Evolutionary conservation across 208 protist species (phyloP).

Genomic region (Crithidia sp.): DNA sequence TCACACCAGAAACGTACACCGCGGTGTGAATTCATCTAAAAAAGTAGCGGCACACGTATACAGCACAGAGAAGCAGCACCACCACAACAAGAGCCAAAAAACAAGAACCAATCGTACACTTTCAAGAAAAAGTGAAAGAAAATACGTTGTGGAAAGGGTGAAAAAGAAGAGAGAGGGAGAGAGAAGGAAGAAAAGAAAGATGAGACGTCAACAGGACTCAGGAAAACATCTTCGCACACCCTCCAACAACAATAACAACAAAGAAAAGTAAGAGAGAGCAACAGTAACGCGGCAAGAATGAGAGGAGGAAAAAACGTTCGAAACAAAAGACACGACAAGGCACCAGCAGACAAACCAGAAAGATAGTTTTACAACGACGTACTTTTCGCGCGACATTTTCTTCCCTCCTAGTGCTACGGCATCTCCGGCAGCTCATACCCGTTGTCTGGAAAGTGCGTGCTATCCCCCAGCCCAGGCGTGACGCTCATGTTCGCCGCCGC

Average conservation of each 20-base stretch:
- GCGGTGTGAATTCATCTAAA: too few species aligned
- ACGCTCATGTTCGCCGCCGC: not conserved
- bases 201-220: not conserved
- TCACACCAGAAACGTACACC: not conserved
- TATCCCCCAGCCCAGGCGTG: slow-evolving; percentile 10
- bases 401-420: not conserved
- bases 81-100: too few species aligned
- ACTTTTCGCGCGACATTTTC: not conserved
- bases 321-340: too few species aligned
- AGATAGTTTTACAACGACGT: not conserved
- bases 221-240: not conserved
- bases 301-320: not conserved
- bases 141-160: too few species aligned
- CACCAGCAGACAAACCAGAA: not conserved
- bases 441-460: slow-evolving; percentile 9
- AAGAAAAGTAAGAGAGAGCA: not conserved
- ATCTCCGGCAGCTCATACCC: not conserved
- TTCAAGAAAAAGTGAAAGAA: too few species aligned
- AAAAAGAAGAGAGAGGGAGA: not conserved
- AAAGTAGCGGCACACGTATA: not conserved
- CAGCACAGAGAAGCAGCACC: not conserved
- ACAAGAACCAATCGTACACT: too few species aligned
- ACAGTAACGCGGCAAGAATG: not conserved
- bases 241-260: not conserved
- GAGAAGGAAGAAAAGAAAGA: not conserved